phyloP scores from a whole-genome alignment of 768 basidiomycete species.

The Boletellus ananiceps region DNA sequence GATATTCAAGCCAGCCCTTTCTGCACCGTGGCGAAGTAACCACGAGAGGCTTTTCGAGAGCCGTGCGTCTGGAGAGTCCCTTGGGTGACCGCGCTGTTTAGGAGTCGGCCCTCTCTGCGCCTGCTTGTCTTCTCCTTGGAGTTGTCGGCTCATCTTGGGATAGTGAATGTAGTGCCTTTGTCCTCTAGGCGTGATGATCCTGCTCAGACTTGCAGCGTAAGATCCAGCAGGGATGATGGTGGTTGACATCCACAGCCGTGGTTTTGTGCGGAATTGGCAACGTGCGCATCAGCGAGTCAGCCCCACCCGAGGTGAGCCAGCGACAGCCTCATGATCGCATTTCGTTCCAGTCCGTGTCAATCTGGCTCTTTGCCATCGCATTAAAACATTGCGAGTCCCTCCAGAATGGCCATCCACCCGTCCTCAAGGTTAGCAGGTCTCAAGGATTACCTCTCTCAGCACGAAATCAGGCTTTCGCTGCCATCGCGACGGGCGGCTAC shows the following conservation, averaged over 20 bases:
- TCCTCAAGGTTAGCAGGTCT: slow-evolving; percentile 35
- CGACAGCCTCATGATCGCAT: slow-evolving; percentile 11
- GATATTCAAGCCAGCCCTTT: slow-evolving; percentile 68
- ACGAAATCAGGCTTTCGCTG: slow-evolving; percentile 34
- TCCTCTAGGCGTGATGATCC: background rate
- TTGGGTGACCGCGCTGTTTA: slow-evolving; percentile 56
- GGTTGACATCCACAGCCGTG: slow-evolving; percentile 8
- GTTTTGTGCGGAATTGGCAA: background rate
- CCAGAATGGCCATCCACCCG: slow-evolving; percentile 27
- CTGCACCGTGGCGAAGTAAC: slow-evolving; percentile 87
- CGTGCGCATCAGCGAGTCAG: background rate
- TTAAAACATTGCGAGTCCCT: slow-evolving; percentile 7
- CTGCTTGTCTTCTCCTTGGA: slow-evolving; percentile 1
- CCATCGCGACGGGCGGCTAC: slow-evolving; percentile 14
- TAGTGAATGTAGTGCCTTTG: slow-evolving; percentile 2
- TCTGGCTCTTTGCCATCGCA: background rate
- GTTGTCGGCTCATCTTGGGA: slow-evolving; percentile 7
- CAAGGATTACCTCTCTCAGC: slow-evolving; percentile 48
- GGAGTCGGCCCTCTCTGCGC: slow-evolving; percentile 19
- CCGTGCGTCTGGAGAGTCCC: slow-evolving; percentile 63
- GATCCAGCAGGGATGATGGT: background rate
- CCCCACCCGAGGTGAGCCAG: background rate
- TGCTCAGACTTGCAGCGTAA: background rate
- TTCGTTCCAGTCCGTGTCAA: slow-evolving; percentile 5
- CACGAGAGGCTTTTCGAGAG: slow-evolving; percentile 86